Evolutionary conservation across 495 filamentous ascomycete genomes (phyloP).

Genomic region (Lichenothelia convexa): DNA sequence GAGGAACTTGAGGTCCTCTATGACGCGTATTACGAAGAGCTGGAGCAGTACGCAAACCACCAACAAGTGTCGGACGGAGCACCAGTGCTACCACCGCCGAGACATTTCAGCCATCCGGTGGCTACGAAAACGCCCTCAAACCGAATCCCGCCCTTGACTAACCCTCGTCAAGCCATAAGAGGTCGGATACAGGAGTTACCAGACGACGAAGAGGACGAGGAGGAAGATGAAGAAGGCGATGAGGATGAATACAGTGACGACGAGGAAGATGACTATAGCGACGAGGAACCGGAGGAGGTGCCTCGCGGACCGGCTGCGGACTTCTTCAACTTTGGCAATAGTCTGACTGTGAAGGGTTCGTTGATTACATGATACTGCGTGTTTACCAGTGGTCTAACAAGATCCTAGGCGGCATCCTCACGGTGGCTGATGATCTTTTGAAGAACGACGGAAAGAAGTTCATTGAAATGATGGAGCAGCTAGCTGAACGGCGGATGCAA

Average conservation of each 20-base stretch:
- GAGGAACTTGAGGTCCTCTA: slow-evolving; percentile 98
- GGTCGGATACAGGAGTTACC: slow-evolving; percentile 37
- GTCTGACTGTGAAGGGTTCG: slow-evolving; percentile 89
- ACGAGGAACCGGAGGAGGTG: slow-evolving; percentile 35
- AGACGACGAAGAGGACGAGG: slow-evolving; percentile 36
- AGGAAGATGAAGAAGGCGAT: slow-evolving; percentile 39
- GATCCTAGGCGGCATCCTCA: slow-evolving; percentile 80
- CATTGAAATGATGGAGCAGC: slow-evolving; percentile 99
- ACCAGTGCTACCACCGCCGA: slow-evolving; percentile 48
- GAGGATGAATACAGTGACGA: slow-evolving; percentile 33
- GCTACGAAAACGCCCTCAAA: slow-evolving; percentile 29
- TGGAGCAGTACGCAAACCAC: slow-evolving; percentile 91
- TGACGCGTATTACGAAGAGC: slow-evolving; percentile 95
- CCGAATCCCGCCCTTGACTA: slow-evolving; percentile 9
- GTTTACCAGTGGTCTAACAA: slow-evolving; percentile 21
- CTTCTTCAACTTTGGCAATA: slow-evolving; percentile 95
- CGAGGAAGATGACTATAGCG: slow-evolving; percentile 34
- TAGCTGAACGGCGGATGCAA: slow-evolving; percentile 92
- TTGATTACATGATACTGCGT: no score
- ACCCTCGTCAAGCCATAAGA: slow-evolving; percentile 18
- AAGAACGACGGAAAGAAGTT: slow-evolving; percentile 99
- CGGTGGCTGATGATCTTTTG: slow-evolving; percentile 91
- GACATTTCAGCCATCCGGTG: slow-evolving; percentile 36
- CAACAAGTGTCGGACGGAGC: slow-evolving; percentile 46
- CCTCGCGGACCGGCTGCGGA: slow-evolving; percentile 40